These are phyloP conservation scores for Cinnamomum micranthum DNA, from an alignment of 164 flowering plant species.

Conservation along the genomic window DNA sequence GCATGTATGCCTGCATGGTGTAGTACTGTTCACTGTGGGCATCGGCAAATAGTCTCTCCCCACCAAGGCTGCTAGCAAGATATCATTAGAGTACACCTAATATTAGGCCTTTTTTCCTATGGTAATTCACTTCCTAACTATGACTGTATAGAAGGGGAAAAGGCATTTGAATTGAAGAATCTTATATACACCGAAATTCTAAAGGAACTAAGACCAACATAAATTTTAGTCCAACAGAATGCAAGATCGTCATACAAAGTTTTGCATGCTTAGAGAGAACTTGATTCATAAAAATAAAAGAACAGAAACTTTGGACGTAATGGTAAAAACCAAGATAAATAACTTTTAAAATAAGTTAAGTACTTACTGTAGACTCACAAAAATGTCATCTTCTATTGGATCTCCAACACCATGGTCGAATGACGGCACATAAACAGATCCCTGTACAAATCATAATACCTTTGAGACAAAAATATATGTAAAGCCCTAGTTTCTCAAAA, in stretches of 20 bases:
- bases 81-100: too few species aligned
- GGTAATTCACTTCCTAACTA: too few species aligned
- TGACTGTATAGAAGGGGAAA: too few species aligned
- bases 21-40: too few species aligned
- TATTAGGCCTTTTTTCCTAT: too few species aligned
- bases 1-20: too few species aligned
- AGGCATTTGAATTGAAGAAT: too few species aligned
- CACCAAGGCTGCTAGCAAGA: too few species aligned
- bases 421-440: slow-evolving; percentile 82
- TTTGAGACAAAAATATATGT: slow-evolving; percentile 8
- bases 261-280: neutral
- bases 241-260: neutral
- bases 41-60: too few species aligned
- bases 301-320: neutral
- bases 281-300: neutral
- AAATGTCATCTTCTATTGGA: slow-evolving; percentile 88
- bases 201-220: too few species aligned
- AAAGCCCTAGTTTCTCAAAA: neutral
- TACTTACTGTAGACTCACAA: slow-evolving; percentile 77
- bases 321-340: neutral
- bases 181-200: too few species aligned
- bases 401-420: slow-evolving; percentile 96
- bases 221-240: too few species aligned
- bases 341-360: neutral
- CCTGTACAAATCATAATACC: slow-evolving; percentile 36